Conservation (phyloP, 2,329 filamentous ascomycete species). For the Polytolypa hystricis region DNA sequence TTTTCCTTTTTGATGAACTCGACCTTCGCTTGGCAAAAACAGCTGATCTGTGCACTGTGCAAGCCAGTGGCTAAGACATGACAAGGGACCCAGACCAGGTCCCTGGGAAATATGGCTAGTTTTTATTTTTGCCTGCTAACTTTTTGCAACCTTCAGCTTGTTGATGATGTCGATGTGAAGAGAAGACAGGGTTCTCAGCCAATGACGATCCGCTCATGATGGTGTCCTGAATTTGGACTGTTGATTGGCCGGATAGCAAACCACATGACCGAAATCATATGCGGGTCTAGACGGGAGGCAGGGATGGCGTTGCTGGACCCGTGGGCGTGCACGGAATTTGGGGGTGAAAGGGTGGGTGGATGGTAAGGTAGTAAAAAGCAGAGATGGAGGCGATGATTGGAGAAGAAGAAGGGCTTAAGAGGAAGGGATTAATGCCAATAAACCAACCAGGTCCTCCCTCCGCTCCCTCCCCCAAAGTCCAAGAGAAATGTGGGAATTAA, state of each 20-base stretch:
- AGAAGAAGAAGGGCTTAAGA: neutral
- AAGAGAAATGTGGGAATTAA: neutral
- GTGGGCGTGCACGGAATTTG: neutral
- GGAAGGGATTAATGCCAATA: neutral
- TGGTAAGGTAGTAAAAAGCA: no score
- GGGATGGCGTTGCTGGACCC: slow-evolving; percentile 7
- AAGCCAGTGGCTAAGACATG: neutral
- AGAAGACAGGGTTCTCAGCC: neutral
- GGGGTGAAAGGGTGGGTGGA: slow-evolving; percentile 1
- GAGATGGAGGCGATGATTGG: neutral
- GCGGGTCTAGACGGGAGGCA: slow-evolving; percentile 14
- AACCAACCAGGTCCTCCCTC: neutral
- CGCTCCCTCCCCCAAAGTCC: neutral
- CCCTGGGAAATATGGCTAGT: neutral
- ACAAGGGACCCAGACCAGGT: neutral
- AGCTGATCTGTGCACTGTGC: no score
- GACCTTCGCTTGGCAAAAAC: no score
- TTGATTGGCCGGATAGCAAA: slow-evolving; percentile 9
- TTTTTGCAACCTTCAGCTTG: no score
- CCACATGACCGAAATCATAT: slow-evolving; percentile 14
- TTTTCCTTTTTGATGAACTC: no score
- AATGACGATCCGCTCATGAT: neutral
- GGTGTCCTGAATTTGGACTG: neutral
- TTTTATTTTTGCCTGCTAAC: no score
- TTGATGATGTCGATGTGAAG: neutral